These are phyloP conservation scores for Mycena chlorophos DNA, from an alignment of 768 basidiomycete genomes.

Conservation along the genomic window DNA sequence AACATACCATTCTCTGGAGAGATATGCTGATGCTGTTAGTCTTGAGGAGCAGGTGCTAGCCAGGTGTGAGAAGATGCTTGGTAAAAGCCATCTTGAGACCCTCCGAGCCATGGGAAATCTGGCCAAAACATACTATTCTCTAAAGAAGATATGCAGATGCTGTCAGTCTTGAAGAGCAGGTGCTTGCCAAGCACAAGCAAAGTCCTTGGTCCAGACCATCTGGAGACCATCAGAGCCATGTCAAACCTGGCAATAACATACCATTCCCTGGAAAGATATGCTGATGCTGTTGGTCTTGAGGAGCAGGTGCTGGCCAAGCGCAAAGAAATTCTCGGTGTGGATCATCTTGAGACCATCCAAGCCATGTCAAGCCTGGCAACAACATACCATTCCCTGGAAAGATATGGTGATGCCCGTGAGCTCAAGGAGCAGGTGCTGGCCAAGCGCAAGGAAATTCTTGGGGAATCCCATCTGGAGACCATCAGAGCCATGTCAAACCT, in stretches of 20 bases:
- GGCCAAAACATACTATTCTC: background rate
- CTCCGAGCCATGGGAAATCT: background rate
- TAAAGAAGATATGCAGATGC: background rate
- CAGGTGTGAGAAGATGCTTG: background rate
- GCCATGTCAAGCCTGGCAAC: too few relatives aligned
- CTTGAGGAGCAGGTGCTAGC: too few relatives aligned
- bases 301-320: background rate
- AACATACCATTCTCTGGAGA: too few relatives aligned
- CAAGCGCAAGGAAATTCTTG: too few relatives aligned
- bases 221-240: slow-evolving; percentile 2
- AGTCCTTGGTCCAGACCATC: slow-evolving; percentile 5
- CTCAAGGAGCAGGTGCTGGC: too few relatives aligned
- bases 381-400: too few relatives aligned
- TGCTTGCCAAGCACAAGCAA: background rate
- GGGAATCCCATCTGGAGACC: too few relatives aligned
- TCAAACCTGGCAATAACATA: background rate
- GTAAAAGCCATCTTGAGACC: background rate
- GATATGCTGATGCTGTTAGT: too few relatives aligned
- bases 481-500: too few relatives aligned
- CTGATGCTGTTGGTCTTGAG: background rate
- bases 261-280: background rate
- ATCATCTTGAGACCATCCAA: too few relatives aligned
- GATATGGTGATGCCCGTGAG: too few relatives aligned
- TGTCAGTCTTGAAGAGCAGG: background rate
- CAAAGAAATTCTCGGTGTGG: too few relatives aligned